Base-by-base conservation (phyloP, 2,329 filamentous ascomycete genomes). In the Xylariaceae sp. region DNA sequence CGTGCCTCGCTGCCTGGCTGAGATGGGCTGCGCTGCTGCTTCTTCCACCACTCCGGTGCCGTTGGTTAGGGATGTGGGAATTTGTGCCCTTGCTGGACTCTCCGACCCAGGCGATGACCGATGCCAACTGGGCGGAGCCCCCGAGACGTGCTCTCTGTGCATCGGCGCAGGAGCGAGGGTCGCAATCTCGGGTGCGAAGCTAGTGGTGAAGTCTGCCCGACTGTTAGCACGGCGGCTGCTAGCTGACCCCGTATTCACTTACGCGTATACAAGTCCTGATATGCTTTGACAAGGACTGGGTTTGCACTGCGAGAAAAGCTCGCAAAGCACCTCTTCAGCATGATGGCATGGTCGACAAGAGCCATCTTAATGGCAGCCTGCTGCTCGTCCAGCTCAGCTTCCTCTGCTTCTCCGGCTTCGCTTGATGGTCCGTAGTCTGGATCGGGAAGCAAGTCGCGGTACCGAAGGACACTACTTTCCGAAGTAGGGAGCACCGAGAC, bases 301-400 rank as follows among this genome's bases (percentile, higher is more conserved):
- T 73, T 77, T 24, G 59, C 72, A 63, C 70, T 77, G 57, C 73
- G 77, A 38, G 72, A 70, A 57, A 86, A 85, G 47, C 79, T 69
- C 4, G 68, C 68, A 42, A 96, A 60, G 49, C 86, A 90, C 43
- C 86, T 79, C 63, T 90, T 88, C 49, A 96, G 78, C 57, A 86
- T 80, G 39, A 94, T 73, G 3, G 87, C 86, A 57, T 96, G 89
- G 51, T 96, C 92, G 26, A 94, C 73, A 19, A 96, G 70, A 1
- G 87, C 84, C 56, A 89, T 83, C 51, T 82, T 83, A 44, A 96
- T 77, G 2, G 88, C 85, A 31, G 75, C 85, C 44, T 93, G 81
- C 48, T 88, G 70, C 0, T 73, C 65, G 15, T 65, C 61, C 4
- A 77, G 55, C 40, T 76, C 64, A 15, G 67, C 56, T 29, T 71